These are phyloP conservation scores for Thermoascus crustaceus DNA, from an alignment of 2,329 filamentous ascomycete species.

Conservation along the genomic window DNA sequence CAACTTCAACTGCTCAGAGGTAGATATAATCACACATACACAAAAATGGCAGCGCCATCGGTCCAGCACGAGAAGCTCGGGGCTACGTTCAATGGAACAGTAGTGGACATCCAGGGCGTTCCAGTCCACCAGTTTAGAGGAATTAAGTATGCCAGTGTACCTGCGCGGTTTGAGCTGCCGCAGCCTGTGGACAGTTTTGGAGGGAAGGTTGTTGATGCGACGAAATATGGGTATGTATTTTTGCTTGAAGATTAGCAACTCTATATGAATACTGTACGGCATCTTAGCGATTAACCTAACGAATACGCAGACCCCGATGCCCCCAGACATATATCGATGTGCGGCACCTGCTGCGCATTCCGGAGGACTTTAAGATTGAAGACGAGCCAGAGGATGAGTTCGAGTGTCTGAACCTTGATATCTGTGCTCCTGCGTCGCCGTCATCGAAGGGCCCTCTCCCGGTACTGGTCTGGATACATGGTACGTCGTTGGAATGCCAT, in stretches of 20 bases:
- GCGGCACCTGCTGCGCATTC: constrained; percentile 37
- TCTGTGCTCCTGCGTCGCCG: constrained; percentile 21
- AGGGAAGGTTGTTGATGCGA: constrained; percentile 25
- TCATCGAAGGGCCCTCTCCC: constrained; percentile 17
- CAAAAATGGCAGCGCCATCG: constrained; percentile 15
- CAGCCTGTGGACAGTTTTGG: constrained; percentile 16
- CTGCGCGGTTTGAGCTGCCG: constrained; percentile 23
- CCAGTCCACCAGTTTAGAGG: constrained; percentile 22
- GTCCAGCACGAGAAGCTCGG: constrained; percentile 17
- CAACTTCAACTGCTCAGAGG: constrained; percentile 1
- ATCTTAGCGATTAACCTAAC: constrained; percentile 7
- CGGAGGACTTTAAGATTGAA: constrained; percentile 22
- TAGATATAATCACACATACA: background rate
- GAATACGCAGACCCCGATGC: constrained; percentile 33
- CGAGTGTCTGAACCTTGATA: constrained; percentile 37
- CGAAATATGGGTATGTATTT: constrained; percentile 21
- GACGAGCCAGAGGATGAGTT: constrained; percentile 36
- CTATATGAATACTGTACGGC: background rate
- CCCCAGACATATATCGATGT: constrained; percentile 37
- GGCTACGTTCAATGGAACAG: constrained; percentile 20
- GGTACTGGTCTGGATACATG: constrained; percentile 42
- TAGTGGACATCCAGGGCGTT: constrained; percentile 8
- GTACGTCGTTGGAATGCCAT: constrained; percentile 14
- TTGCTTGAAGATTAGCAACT: background rate
- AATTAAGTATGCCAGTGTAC: constrained; percentile 24